Conservation (phyloP, 1,284 basidiomycete genomes). For the Ceratobasidium sp. region DNA sequence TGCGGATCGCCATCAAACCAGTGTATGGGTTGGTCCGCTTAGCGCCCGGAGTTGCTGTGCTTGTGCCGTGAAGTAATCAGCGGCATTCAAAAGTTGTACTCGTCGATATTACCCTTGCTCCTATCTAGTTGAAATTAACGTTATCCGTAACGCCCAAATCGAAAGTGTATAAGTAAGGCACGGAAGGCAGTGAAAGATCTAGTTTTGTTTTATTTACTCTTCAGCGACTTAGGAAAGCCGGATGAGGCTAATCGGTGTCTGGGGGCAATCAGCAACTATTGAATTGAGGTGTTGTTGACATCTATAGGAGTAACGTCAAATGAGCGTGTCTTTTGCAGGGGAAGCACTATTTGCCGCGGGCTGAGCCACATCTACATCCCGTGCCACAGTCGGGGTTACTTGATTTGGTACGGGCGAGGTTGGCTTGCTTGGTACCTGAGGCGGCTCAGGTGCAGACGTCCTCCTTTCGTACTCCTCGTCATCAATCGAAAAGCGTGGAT, state of each 20-base stretch:
- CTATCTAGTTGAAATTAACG: neutral
- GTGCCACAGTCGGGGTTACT: neutral
- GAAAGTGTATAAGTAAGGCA: neutral
- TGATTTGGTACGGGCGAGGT: constrained; percentile 26
- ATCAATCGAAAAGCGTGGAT: constrained; percentile 30
- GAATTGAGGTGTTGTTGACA: neutral
- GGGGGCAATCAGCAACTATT: neutral
- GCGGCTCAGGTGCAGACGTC: constrained; percentile 31
- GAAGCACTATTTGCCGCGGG: neutral
- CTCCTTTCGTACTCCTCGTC: constrained; percentile 39
- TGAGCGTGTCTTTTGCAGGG: neutral
- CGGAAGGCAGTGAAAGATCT: neutral
- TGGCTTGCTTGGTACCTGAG: constrained; percentile 35
- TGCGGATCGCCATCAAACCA: neutral
- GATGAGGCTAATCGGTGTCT: too few species aligned
- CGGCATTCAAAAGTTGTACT: neutral
- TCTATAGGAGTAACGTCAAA: neutral
- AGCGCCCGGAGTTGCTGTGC: neutral
- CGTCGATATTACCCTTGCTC: neutral
- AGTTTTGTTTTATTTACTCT: too few species aligned
- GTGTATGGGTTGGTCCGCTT: neutral
- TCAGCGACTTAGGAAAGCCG: too few species aligned
- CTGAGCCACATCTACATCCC: neutral
- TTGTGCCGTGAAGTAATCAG: neutral
- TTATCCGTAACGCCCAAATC: neutral